phyloP scores from a whole-genome alignment of 2,329 filamentous ascomycete genomes.

The Aspergillus viridinutans region DNA sequence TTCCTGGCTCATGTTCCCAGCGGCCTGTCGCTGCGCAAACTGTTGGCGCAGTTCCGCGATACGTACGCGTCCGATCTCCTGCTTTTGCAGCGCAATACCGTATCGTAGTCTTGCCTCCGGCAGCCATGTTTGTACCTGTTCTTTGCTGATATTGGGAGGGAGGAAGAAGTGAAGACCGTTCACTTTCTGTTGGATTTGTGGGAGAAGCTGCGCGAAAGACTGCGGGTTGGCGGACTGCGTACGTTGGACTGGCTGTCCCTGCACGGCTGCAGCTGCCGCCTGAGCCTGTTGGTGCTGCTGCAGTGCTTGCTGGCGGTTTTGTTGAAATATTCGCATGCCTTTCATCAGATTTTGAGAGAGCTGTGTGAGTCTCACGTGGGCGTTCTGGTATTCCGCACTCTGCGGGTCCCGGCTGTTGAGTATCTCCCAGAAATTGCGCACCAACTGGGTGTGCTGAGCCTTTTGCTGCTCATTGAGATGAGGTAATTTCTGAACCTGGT shows the following conservation, averaged over 20 bases:
- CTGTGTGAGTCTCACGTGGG: slow-evolving; percentile 49
- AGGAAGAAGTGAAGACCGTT: slow-evolving; percentile 42
- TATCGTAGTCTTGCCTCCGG: slow-evolving; percentile 45
- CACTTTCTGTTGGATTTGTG: slow-evolving; percentile 45
- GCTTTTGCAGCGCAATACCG: slow-evolving; percentile 46
- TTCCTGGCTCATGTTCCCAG: slow-evolving; percentile 38
- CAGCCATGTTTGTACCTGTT: slow-evolving; percentile 44
- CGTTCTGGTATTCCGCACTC: slow-evolving; percentile 47
- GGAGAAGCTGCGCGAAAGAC: slow-evolving; percentile 39
- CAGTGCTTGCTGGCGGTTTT: slow-evolving; percentile 34
- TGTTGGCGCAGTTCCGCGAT: slow-evolving; percentile 40
- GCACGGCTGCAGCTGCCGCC: slow-evolving; percentile 13
- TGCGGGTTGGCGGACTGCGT: slow-evolving; percentile 36
- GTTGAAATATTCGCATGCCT: slow-evolving; percentile 46
- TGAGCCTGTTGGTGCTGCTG: slow-evolving; percentile 28
- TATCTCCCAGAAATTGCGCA: slow-evolving; percentile 53
- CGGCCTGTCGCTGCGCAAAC: slow-evolving; percentile 33
- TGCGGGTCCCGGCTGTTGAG: slow-evolving; percentile 47
- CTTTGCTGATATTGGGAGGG: slow-evolving; percentile 42
- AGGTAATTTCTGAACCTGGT: slow-evolving; percentile 51
- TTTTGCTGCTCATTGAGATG: slow-evolving; percentile 54
- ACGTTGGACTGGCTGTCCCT: slow-evolving; percentile 25
- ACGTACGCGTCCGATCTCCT: slow-evolving; percentile 44
- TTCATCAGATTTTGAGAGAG: slow-evolving; percentile 51
- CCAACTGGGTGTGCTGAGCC: slow-evolving; percentile 50